Evolutionary conservation across 129 eudicot species (phyloP), one percentile per base, ranked within the genome.

Genomic region (Artemisia tridentata): DNA sequence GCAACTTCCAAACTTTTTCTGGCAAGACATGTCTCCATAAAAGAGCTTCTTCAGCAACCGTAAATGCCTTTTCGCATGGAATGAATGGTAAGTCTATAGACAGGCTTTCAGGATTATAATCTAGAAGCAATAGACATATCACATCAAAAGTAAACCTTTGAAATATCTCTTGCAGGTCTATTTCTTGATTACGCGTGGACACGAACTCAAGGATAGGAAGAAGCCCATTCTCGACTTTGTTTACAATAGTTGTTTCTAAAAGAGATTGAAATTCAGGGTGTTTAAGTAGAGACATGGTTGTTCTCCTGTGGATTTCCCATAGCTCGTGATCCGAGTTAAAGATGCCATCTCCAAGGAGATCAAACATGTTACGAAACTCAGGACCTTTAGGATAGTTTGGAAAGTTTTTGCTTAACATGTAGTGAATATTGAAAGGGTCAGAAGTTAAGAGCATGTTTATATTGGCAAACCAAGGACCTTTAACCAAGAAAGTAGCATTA

Each of bases 391-490:
- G 25, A 23, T 23, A 23, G 25, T 23, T 23, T 23, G 25, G 25
- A 23, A 23, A 23, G 25, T 23, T 23, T 23, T 23, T 23, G 25
- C 25, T 84, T 69, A 85, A 50, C 19, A 85, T 38, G 63, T 80
- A 21, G 69, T 85, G 86, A 7, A 84, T 79, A 58, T 87, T 84
- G 15, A 87, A 79, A 6, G 93, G 93, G 61, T 84, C 87, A 0
- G 75, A 45, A 21, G 89, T 84, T 29, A 72, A 1, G 0, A 87
- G 49, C 72, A 80, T 59, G 59, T 82, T 74, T 73, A 78, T 68
- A 20, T 78, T 80, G 18, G 88, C 41, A 47, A 88, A 75, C 72
- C 82, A 77, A 3, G 88, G 90, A 3, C 90, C 95, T 72, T 72
- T 76, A 41, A 87, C 11, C 34, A 38, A 14, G 56, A 79, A 74